Conservation (phyloP, 2,329 filamentous ascomycete genomes). For the Metarhizium anisopliae region DNA sequence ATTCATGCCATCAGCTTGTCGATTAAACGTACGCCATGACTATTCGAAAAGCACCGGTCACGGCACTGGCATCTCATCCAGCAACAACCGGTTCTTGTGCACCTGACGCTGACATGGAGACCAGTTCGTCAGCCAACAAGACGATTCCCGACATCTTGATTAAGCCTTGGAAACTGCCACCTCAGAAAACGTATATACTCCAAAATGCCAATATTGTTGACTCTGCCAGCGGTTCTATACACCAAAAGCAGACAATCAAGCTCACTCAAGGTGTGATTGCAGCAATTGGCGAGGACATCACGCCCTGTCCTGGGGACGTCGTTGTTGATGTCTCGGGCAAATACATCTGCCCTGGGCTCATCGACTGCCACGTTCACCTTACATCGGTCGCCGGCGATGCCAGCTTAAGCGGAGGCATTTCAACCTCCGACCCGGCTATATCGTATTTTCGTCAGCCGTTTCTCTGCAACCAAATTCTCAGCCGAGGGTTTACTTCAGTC, state of each 20-base stretch:
- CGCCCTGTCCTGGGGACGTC: background rate
- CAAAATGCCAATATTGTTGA: slow-evolving; percentile 36
- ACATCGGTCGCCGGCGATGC: slow-evolving; percentile 19
- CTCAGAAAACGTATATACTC: slow-evolving; percentile 25
- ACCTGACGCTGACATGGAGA: background rate
- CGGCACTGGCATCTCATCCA: background rate
- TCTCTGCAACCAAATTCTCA: slow-evolving; percentile 39
- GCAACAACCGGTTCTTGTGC: background rate
- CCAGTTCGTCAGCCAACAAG: background rate
- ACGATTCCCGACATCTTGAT: slow-evolving; percentile 11
- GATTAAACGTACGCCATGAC: background rate
- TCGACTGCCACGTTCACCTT: slow-evolving; percentile 25
- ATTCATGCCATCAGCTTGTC: background rate
- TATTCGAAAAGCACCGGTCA: background rate
- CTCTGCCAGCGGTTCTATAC: slow-evolving; percentile 22
- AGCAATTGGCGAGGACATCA: slow-evolving; percentile 10
- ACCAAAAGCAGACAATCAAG: slow-evolving; percentile 20
- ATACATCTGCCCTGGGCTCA: slow-evolving; percentile 24
- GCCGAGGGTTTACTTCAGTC: slow-evolving; percentile 48
- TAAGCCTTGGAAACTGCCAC: slow-evolving; percentile 27
- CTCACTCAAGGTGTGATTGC: slow-evolving; percentile 26
- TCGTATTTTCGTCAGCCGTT: slow-evolving; percentile 37
- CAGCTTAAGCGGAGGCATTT: slow-evolving; percentile 14
- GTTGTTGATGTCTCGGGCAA: slow-evolving; percentile 16
- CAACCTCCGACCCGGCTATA: slow-evolving; percentile 22